A percentile compares a stretch with the other conserved stretches of the same genome.
Conservation (phyloP, 1,284 basidiomycete genomes). For the Papiliotrema flavescens region DNA sequence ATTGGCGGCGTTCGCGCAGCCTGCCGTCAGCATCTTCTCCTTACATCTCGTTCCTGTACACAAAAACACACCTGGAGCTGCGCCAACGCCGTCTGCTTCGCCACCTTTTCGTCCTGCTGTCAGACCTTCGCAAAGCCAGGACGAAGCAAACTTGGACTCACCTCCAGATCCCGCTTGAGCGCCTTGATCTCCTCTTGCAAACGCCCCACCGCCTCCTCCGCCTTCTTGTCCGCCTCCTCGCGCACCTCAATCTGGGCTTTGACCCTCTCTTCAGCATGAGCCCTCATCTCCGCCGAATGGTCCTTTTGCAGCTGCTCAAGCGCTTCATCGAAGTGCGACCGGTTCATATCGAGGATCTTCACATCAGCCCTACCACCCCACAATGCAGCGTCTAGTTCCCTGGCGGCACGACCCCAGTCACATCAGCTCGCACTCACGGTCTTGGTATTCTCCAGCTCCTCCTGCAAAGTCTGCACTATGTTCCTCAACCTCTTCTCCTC, state of each 20-base stretch:
- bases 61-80: conserved; percentile 13
- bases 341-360: conserved; percentile 44
- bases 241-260: conserved; percentile 1
- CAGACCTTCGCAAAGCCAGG: not conserved
- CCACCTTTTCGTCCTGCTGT: conserved; percentile 14
- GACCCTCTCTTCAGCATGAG: conserved; percentile 5
- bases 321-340: conserved; percentile 30
- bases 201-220: conserved; percentile 1
- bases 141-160: conserved; percentile 3
- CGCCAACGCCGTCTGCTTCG: conserved; percentile 16
- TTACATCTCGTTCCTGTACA: no score
- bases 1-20: conserved; percentile 12
- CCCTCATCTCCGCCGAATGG: conserved; percentile 7
- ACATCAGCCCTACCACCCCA: not conserved
- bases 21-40: not conserved
- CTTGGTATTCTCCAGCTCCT: conserved; percentile 37
- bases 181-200: conserved; percentile 8
- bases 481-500: conserved; percentile 16
- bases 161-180: conserved; percentile 10
- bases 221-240: not conserved
- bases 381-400: not conserved
- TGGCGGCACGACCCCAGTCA: not conserved
- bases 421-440: conserved; percentile 20
- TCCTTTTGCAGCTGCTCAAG: conserved; percentile 17
- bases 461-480: conserved; percentile 22